Evolutionary conservation across 495 filamentous ascomycete species (phyloP), one percentile per base, ranked within the genome.

Genomic region (Xylaria palmicola): DNA sequence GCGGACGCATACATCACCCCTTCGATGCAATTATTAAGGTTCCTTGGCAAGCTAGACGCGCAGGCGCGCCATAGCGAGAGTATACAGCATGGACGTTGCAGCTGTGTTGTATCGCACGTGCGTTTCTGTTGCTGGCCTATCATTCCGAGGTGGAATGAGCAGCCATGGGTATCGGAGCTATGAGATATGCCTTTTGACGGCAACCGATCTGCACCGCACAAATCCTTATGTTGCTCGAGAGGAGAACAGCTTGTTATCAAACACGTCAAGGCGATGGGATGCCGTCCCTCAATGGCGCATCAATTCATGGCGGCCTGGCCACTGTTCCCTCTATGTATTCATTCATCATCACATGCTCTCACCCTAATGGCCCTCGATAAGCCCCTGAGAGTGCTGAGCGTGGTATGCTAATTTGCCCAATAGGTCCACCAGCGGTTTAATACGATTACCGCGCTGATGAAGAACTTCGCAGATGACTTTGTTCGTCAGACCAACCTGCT

Each of bases 401-500:
- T 37, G 20, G 9, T 17, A 26, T 55, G 51, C 71, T 79, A 68
- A 76, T 72, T 54, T 60, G 20, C 10, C 26, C 26, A 40, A 37
- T 67, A 93, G 90, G 85, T 93, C 49, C 84, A 92, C 65, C 81
- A 86, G 63, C 79, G 87, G 19, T 84, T 93, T 45, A 83, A 85
- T 59, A 88, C 86, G 36, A 85, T 93, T 30, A 88, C 91, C 62
- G 83, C 83, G 40, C 82, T 90, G 48, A 86, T 92, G 73, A 83
- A 85, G 64, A 86, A 86, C 52, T 82, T 93, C 56, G 87, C 88
- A 56, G 81, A 84, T 66, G 89, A 91, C 56, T 96, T 94, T 73
- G 79, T 94, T 65, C 85, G 87, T 65, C 90, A 95, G 73, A 89
- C 88, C 67, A 90, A 91, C 65, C 86, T 86, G 9, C 81, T 95